phyloP scores from a whole-genome alignment of 768 basidiomycete genomes.

The Crepidotus variabilis region DNA sequence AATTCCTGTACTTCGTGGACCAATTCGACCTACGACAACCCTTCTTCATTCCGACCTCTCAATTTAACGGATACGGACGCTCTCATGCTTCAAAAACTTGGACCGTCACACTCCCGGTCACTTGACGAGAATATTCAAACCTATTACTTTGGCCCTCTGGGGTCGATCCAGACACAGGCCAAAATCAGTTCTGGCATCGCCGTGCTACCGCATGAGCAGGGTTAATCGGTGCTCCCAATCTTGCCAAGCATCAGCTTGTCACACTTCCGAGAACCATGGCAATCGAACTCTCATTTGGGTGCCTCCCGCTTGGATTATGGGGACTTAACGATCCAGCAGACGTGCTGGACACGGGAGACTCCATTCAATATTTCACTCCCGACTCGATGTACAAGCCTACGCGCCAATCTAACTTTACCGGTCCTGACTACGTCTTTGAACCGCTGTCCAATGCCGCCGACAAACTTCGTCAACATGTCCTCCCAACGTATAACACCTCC shows the following conservation, averaged over 20 bases:
- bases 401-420: conserved; percentile 8
- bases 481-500: neutral
- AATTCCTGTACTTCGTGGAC: conserved; percentile 17
- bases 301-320: conserved; percentile 16
- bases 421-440: conserved; percentile 17
- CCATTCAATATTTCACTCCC: conserved; percentile 1
- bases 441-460: conserved; percentile 16
- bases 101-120: conserved; percentile 6
- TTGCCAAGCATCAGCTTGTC: conserved; percentile 8
- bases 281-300: conserved; percentile 17
- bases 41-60: conserved; percentile 9
- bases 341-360: neutral
- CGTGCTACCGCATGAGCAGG: conserved; percentile 12
- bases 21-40: conserved; percentile 20
- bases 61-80: conserved; percentile 21
- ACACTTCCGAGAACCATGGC: conserved; percentile 14
- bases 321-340: conserved; percentile 8
- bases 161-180: conserved; percentile 1
- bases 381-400: neutral
- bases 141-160: conserved; percentile 14
- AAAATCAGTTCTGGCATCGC: conserved; percentile 14
- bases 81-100: conserved; percentile 18
- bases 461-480: conserved; percentile 8
- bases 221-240: conserved; percentile 18
- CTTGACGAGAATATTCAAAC: conserved; percentile 6